These are phyloP conservation scores for Cutaneotrichosporon sp. DNA, from an alignment of 1,284 basidiomycete species.

Conservation along the genomic window DNA sequence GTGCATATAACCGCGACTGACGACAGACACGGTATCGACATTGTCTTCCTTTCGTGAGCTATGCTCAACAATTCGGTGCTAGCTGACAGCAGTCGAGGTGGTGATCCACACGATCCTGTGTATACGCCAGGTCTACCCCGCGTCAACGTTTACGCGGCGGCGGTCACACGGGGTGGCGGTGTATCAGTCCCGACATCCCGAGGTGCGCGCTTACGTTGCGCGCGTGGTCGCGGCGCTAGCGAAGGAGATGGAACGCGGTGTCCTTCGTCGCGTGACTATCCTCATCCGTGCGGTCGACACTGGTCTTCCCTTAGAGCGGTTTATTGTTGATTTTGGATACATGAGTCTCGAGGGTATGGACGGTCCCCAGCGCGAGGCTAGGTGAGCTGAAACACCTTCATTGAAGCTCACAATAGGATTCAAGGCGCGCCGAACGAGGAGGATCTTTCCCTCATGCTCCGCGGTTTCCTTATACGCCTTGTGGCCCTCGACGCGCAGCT, in stretches of 20 bases:
- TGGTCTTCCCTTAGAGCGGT: slow-evolving; percentile 58
- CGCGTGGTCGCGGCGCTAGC: slow-evolving; percentile 68
- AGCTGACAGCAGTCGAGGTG: slow-evolving; percentile 66
- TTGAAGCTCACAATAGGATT: slow-evolving; percentile 7
- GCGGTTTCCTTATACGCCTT: slow-evolving; percentile 78
- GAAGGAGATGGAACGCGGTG: slow-evolving; percentile 58
- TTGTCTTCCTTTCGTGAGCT: slow-evolving; percentile 36
- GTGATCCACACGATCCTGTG: slow-evolving; percentile 88
- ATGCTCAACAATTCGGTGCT: background rate
- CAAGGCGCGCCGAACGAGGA: slow-evolving; percentile 25
- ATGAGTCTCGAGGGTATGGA: slow-evolving; percentile 68
- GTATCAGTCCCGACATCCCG: slow-evolving; percentile 84
- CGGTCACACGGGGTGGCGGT: slow-evolving; percentile 85
- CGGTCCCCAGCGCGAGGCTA: slow-evolving; percentile 52
- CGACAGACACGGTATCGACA: slow-evolving; percentile 35
- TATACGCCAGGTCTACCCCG: slow-evolving; percentile 81
- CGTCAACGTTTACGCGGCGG: slow-evolving; percentile 75
- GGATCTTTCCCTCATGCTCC: slow-evolving; percentile 69
- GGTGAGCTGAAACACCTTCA: slow-evolving; percentile 25
- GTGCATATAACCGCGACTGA: background rate
- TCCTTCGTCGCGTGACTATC: slow-evolving; percentile 50
- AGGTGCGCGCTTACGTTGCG: slow-evolving; percentile 78
- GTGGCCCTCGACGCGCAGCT: slow-evolving; percentile 73
- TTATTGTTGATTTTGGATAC: slow-evolving; percentile 56
- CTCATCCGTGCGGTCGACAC: slow-evolving; percentile 65